phyloP scores from a whole-genome alignment of 306 rosid genomes.

The Vicia faba region DNA sequence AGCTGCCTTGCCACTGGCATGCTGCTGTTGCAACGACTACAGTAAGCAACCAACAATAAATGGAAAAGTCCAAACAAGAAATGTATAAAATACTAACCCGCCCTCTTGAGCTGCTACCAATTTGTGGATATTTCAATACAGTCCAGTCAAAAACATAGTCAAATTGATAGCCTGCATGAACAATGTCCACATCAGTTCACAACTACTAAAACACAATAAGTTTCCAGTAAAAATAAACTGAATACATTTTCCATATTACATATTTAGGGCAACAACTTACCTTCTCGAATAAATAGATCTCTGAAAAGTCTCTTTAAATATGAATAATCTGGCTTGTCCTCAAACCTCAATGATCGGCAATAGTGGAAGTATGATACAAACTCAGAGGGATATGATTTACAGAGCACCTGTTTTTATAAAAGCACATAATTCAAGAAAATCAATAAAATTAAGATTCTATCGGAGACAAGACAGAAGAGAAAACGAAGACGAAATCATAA shows the following conservation, averaged over 20 bases:
- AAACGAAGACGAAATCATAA: constrained; percentile 5
- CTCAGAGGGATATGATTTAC: constrained; percentile 91
- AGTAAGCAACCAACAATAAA: constrained; percentile 43
- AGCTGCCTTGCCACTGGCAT: constrained; percentile 71
- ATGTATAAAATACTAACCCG: constrained; percentile 55
- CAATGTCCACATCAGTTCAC: constrained; percentile 35
- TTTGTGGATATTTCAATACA: constrained; percentile 76
- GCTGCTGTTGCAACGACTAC: constrained; percentile 49
- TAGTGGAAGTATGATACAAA: constrained; percentile 97
- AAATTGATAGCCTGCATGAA: constrained; percentile 76
- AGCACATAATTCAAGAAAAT: constrained; percentile 38
- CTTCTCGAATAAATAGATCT: constrained; percentile 96
- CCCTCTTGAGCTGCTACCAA: constrained; percentile 68
- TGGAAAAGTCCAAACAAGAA: constrained; percentile 15
- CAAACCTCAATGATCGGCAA: constrained; percentile 93
- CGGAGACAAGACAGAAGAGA: constrained; percentile 11
- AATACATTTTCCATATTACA: constrained; percentile 13
- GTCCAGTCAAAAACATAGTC: constrained; percentile 95
- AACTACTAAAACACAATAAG: constrained; percentile 12
- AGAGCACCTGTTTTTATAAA: constrained; percentile 68
- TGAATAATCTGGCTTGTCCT: constrained; percentile 99
- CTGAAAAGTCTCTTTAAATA: constrained; percentile 94
- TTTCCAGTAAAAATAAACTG: constrained; percentile 24
- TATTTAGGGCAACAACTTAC: constrained; percentile 35
- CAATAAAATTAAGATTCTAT: constrained; percentile 26